Evolutionary conservation across 116 monocot genomes (phyloP).

Genomic region (Dioscorea cayenensis): DNA sequence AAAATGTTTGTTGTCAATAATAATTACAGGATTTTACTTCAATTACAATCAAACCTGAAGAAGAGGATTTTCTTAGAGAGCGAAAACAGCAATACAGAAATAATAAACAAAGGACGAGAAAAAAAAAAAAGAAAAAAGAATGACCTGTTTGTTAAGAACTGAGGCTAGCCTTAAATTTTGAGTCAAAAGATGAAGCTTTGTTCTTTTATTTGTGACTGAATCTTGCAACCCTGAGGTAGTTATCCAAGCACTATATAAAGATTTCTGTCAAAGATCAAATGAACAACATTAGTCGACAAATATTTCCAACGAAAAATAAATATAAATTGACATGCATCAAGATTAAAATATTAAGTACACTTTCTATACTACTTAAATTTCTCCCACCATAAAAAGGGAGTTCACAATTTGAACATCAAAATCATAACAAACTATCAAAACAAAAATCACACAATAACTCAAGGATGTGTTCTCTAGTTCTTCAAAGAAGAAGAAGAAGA

Average conservation of each 20-base stretch:
- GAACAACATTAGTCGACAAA: constrained; percentile 11
- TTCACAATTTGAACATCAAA: no score
- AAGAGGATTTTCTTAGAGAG: neutral
- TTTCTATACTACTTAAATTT: neutral
- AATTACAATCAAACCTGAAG: neutral
- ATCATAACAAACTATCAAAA: no score
- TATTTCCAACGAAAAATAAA: neutral
- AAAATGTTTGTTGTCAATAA: neutral
- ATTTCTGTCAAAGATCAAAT: constrained; percentile 37
- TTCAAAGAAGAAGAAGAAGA: no score
- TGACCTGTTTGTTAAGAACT: constrained; percentile 63
- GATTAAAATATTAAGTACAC: neutral
- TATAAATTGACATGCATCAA: neutral
- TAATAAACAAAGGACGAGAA: neutral
- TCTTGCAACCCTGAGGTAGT: constrained; percentile 41
- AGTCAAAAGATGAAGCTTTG: constrained; percentile 42
- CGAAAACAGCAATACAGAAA: neutral
- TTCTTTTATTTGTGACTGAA: constrained; percentile 40
- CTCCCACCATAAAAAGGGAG: no score
- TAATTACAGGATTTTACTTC: neutral
- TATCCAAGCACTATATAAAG: constrained; percentile 50
- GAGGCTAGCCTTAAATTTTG: constrained; percentile 50
- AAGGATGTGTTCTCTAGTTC: no score
- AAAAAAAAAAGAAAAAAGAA: neutral
- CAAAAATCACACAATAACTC: no score